phyloP scores from a whole-genome alignment of 2,329 filamentous ascomycete species.

The Ophiostoma angusticollis region DNA sequence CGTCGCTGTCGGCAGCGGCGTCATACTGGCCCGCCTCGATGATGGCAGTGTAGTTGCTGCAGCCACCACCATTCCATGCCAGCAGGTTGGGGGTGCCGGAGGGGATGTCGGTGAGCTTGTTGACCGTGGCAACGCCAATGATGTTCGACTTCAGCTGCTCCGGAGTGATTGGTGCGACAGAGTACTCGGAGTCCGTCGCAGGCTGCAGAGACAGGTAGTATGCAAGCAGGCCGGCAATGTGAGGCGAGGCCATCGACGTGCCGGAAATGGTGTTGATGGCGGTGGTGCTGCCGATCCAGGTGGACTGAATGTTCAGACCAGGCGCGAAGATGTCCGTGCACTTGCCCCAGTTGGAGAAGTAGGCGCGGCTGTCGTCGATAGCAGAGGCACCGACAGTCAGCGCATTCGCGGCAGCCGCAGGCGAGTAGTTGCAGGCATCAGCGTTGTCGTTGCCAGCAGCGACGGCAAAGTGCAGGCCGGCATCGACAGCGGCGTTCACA shows the following conservation, averaged over 20 bases:
- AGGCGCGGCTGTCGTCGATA: conserved; percentile 87
- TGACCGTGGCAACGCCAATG: conserved; percentile 69
- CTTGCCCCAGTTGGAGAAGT: conserved; percentile 99
- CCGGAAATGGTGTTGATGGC: conserved; percentile 98
- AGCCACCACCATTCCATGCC: conserved; percentile 97
- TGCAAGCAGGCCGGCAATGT: conserved; percentile 89
- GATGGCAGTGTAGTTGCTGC: conserved; percentile 79
- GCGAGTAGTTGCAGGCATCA: conserved; percentile 98
- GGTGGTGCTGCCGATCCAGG: conserved; percentile 94
- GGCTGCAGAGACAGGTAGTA: conserved; percentile 98
- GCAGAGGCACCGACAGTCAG: conserved; percentile 94
- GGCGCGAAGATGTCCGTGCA: conserved; percentile 99
- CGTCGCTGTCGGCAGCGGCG: conserved; percentile 17
- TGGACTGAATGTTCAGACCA: conserved; percentile 91
- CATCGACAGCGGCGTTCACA: conserved; percentile 84
- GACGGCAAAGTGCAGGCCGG: conserved; percentile 93
- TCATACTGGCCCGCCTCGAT: conserved; percentile 59
- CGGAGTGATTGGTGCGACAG: conserved; percentile 78
- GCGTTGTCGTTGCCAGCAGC: conserved; percentile 98
- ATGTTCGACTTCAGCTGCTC: conserved; percentile 87
- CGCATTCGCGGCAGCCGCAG: conserved; percentile 79
- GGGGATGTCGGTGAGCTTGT: conserved; percentile 69
- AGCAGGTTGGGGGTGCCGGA: conserved; percentile 84
- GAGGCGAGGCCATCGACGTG: conserved; percentile 97
- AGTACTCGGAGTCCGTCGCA: conserved; percentile 75